Conservation (phyloP, 2,329 filamentous ascomycete species). For the Ambrosiella cleistominuta region DNA sequence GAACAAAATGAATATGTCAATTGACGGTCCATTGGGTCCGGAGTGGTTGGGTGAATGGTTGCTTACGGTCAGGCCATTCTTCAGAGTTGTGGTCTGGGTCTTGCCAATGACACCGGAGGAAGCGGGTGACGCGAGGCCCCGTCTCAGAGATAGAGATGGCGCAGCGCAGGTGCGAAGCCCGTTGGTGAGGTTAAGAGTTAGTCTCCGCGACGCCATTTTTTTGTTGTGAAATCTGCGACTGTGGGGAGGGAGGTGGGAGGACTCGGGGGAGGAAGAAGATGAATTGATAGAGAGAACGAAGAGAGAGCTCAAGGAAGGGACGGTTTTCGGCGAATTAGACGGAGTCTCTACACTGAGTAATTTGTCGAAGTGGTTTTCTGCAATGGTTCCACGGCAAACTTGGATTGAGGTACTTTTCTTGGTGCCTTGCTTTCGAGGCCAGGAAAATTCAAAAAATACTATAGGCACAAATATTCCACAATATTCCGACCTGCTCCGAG, state of each 20-base stretch:
- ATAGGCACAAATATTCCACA: conserved; percentile 5
- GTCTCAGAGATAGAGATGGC: conserved; percentile 62
- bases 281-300: not conserved
- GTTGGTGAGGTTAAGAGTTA: conserved; percentile 86
- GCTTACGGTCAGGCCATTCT: conserved; percentile 87
- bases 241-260: not conserved
- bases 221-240: conserved; percentile 16
- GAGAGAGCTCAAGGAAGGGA: conserved; percentile 4
- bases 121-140: conserved; percentile 81
- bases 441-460: conserved; percentile 11
- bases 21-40: not conserved
- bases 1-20: not conserved
- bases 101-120: conserved; percentile 44
- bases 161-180: conserved; percentile 76
- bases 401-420: conserved; percentile 25
- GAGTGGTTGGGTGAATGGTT: conserved; percentile 9
- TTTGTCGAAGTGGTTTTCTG: conserved; percentile 28
- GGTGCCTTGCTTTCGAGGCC: conserved; percentile 27
- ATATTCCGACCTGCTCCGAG: conserved; percentile 27
- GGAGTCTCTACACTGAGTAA: conserved; percentile 27
- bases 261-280: conserved; percentile 1
- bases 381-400: conserved; percentile 21
- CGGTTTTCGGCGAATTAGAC: conserved; percentile 1
- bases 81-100: conserved; percentile 90
- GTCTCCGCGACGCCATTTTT: conserved; percentile 87